Conservation (phyloP, 1,284 basidiomycete genomes). For the Microbotryum lychnidis-dioicae region DNA sequence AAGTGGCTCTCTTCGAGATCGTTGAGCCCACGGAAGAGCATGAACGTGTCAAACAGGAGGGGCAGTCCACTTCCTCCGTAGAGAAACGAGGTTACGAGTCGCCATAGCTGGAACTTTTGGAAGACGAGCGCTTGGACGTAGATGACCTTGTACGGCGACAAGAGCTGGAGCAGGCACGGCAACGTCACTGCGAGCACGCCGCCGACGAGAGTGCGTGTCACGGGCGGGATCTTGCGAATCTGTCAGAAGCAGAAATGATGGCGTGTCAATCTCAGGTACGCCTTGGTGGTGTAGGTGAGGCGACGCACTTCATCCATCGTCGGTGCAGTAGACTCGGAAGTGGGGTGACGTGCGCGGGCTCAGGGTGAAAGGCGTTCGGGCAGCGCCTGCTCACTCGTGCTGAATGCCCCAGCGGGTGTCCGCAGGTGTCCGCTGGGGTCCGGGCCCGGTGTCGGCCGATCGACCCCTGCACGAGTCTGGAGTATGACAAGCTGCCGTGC, state of each 20-base stretch:
- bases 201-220: slow-evolving; percentile 63
- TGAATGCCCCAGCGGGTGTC: too few relatives aligned
- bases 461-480: too few relatives aligned
- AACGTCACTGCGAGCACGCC: slow-evolving; percentile 57
- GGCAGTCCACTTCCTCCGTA: slow-evolving; percentile 55
- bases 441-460: too few relatives aligned
- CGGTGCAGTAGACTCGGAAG: too few relatives aligned
- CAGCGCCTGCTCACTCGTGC: too few relatives aligned
- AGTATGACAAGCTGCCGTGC: too few relatives aligned
- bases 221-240: slow-evolving; percentile 71
- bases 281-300: too few relatives aligned
- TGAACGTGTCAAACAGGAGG: slow-evolving; percentile 63
- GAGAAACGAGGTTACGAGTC: slow-evolving; percentile 68
- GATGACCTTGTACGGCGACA: slow-evolving; percentile 56
- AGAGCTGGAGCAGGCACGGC: slow-evolving; percentile 53
- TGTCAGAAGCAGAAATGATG: slow-evolving; percentile 40
- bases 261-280: too few relatives aligned
- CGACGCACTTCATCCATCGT: too few relatives aligned
- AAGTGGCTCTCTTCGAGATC: slow-evolving; percentile 59
- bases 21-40: slow-evolving; percentile 63
- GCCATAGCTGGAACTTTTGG: slow-evolving; percentile 55
- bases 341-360: too few relatives aligned
- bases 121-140: slow-evolving; percentile 1
- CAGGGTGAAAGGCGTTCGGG: too few relatives aligned
- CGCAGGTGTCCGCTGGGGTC: too few relatives aligned